These are phyloP conservation scores for Babesia sp. DNA, from an alignment of 169 alveolate species.

Conservation along the genomic window DNA sequence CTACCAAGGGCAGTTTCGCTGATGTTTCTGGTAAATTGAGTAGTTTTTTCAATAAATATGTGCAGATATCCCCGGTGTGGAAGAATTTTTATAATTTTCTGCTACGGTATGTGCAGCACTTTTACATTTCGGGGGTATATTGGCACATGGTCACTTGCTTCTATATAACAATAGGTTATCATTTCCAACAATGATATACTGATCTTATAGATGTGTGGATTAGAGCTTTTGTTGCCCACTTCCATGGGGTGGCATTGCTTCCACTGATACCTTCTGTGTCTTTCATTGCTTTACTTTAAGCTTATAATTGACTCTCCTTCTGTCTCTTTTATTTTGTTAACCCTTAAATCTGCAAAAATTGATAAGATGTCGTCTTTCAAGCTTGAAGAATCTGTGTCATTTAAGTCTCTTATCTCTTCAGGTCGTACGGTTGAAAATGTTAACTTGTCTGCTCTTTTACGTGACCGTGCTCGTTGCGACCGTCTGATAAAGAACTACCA, in stretches of 20 bases:
- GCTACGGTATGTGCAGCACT: too few relatives aligned
- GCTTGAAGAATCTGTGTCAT: slow-evolving; percentile 26
- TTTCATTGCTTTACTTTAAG: too few relatives aligned
- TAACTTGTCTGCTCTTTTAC: slow-evolving; percentile 39
- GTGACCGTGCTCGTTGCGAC: slow-evolving; percentile 60
- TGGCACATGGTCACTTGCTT: too few relatives aligned
- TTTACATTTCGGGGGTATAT: too few relatives aligned
- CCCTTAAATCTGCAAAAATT: neutral
- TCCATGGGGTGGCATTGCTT: neutral
- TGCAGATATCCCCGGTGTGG: slow-evolving; percentile 28
- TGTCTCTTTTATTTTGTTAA: neutral
- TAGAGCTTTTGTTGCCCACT: too few relatives aligned
- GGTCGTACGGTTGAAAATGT: neutral
- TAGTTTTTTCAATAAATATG: neutral
- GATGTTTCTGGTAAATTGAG: slow-evolving; percentile 14
- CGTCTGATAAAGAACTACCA: slow-evolving; percentile 31
- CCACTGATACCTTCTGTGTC: neutral
- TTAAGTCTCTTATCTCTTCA: slow-evolving; percentile 18
- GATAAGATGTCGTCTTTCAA: slow-evolving; percentile 1
- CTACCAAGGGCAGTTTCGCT: slow-evolving; percentile 35
- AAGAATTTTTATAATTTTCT: slow-evolving; percentile 4
- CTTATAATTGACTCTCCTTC: neutral
- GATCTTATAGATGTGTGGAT: too few relatives aligned
- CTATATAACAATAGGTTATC: too few relatives aligned
- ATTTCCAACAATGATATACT: too few relatives aligned